These are phyloP conservation scores for Colletotrichum sp. DNA, from an alignment of 2,329 filamentous ascomycete genomes.

Conservation along the genomic window DNA sequence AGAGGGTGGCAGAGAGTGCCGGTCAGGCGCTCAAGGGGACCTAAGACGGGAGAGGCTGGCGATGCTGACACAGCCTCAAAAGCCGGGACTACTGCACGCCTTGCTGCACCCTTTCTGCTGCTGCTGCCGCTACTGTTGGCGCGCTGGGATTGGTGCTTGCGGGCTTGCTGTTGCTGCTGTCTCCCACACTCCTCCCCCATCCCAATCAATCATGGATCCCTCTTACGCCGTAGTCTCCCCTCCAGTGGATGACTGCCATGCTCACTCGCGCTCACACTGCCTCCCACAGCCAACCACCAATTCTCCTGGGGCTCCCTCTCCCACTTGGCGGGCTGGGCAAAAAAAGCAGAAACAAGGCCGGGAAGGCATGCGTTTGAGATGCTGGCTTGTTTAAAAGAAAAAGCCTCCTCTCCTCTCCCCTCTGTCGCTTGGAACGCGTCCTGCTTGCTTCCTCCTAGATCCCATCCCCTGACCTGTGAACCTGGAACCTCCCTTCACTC, in stretches of 20 bases:
- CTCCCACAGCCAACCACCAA: neutral
- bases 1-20: neutral
- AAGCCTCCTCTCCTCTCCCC: constrained; percentile 3
- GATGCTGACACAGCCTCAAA: constrained; percentile 22
- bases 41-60: constrained; percentile 17
- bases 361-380: constrained; percentile 13
- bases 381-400: constrained; percentile 11
- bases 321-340: constrained; percentile 14
- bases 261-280: neutral
- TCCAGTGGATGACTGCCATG: neutral
- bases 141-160: neutral
- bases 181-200: neutral
- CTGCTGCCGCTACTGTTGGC: neutral
- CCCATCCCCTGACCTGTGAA: constrained; percentile 5
- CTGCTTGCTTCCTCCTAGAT: constrained; percentile 1
- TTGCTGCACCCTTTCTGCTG: constrained; percentile 4
- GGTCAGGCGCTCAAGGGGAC: neutral
- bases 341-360: constrained; percentile 6
- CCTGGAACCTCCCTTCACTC: constrained; percentile 12
- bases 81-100: constrained; percentile 19
- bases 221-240: neutral
- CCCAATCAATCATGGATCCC: neutral
- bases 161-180: neutral
- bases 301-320: neutral
- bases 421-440: neutral